A percentile compares a stretch with the other conserved stretches of the same genome.
phyloP scores from a whole-genome alignment of 2,329 filamentous ascomycete species.

The Phaeosphaeriaceae sp. region DNA sequence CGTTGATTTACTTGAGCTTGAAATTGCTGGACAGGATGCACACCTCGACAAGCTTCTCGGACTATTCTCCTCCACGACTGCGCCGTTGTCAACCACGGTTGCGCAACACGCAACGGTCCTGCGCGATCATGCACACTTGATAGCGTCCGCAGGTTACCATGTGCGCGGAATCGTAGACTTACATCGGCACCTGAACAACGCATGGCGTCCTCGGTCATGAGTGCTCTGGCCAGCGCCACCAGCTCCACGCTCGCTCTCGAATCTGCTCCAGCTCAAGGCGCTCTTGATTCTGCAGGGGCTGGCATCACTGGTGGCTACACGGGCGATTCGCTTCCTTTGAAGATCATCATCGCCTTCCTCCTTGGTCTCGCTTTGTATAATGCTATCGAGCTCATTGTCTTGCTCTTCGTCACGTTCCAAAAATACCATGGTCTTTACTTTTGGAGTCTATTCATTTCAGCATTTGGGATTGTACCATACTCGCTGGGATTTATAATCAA shows the following conservation, averaged over 20 bases:
- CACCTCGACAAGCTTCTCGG: not conserved
- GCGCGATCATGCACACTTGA: not conserved
- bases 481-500: conserved; percentile 58
- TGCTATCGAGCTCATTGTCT: conserved; percentile 54
- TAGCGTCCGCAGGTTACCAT: conserved; percentile 2
- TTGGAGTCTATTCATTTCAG: conserved; percentile 55
- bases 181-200: conserved; percentile 11
- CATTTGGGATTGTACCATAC: conserved; percentile 56
- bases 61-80: not conserved
- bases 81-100: not conserved
- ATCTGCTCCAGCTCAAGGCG: conserved; percentile 37
- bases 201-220: conserved; percentile 23
- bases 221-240: conserved; percentile 16
- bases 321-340: conserved; percentile 36
- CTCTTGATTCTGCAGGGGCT: conserved; percentile 34
- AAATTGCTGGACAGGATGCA: conserved; percentile 1
- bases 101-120: not conserved
- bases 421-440: conserved; percentile 58
- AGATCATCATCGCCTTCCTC: conserved; percentile 47
- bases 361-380: conserved; percentile 49
- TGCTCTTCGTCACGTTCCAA: conserved; percentile 58
- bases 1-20: conserved; percentile 6
- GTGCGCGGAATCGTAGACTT: not conserved
- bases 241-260: conserved; percentile 13
- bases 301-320: conserved; percentile 46